Conservation (phyloP, 306 rosid genomes). For the Pyrus bretschneideri region DNA sequence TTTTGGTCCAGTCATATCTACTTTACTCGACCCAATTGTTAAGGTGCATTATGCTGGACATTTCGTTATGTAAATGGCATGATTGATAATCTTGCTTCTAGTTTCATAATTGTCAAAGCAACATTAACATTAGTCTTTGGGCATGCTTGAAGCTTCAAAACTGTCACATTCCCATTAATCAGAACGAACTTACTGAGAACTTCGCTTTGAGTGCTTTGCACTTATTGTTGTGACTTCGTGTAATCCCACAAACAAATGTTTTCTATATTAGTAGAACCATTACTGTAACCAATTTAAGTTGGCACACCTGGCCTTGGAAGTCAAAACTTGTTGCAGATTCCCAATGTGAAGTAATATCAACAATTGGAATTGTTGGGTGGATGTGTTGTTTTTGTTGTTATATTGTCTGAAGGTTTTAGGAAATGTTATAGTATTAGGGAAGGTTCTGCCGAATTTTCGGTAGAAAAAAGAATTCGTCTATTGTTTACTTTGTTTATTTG, state of each 20-base stretch:
- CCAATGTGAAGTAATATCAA: no score
- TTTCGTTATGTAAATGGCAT: neutral
- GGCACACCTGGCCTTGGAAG: no score
- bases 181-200: conserved; percentile 3
- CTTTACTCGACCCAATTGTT: conserved; percentile 83
- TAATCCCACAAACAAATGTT: neutral
- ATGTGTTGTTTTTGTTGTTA: no score
- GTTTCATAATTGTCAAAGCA: neutral
- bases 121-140: neutral
- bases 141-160: neutral
- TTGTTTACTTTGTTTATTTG: no score
- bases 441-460: no score
- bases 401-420: no score
- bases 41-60: conserved; percentile 43
- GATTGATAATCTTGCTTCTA: neutral
- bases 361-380: no score
- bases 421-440: no score
- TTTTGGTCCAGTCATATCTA: conserved; percentile 84
- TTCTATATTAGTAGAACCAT: no score
- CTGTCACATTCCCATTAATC: neutral
- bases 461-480: no score
- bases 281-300: no score
- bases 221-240: neutral
- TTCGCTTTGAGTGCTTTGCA: neutral
- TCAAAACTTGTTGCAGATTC: no score